Conservation (phyloP, 768 basidiomycete species). For the Boletus rufocinnamomeus region DNA sequence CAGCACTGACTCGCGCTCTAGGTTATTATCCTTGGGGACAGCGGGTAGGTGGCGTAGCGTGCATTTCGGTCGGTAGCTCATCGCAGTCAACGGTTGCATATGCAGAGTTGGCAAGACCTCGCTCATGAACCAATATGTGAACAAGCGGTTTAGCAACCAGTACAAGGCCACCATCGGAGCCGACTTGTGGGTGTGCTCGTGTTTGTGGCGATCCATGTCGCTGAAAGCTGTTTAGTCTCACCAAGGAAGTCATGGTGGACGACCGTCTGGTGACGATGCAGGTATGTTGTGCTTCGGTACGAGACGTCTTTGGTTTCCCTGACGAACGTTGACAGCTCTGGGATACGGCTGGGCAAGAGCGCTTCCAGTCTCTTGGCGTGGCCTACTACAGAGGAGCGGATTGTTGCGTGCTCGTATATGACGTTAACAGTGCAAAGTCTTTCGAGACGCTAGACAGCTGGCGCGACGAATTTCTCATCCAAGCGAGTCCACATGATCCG, state of each 20-base stretch:
- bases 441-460: constrained; percentile 99
- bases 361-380: constrained; percentile 98
- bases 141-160: constrained; percentile 99
- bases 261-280: constrained; percentile 99
- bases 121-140: constrained; percentile 99
- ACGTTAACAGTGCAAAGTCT: constrained; percentile 97
- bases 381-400: constrained; percentile 99
- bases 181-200: constrained; percentile 72
- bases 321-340: constrained; percentile 67
- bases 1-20: constrained; percentile 35
- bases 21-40: constrained; percentile 99
- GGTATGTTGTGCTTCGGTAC: constrained; percentile 45
- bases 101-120: constrained; percentile 97
- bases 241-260: constrained; percentile 98
- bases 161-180: constrained; percentile 99
- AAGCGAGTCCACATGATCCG: constrained; percentile 97
- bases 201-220: constrained; percentile 5
- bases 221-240: constrained; percentile 57
- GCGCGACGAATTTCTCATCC: constrained; percentile 99
- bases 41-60: constrained; percentile 60
- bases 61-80: constrained; percentile 12
- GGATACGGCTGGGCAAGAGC: constrained; percentile 99
- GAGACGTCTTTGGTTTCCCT: not conserved
- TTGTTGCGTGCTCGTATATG: constrained; percentile 98
- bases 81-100: constrained; percentile 2